phyloP scores from a whole-genome alignment of 176 grass and related monocot genomes.

The Guadua angustifolia region DNA sequence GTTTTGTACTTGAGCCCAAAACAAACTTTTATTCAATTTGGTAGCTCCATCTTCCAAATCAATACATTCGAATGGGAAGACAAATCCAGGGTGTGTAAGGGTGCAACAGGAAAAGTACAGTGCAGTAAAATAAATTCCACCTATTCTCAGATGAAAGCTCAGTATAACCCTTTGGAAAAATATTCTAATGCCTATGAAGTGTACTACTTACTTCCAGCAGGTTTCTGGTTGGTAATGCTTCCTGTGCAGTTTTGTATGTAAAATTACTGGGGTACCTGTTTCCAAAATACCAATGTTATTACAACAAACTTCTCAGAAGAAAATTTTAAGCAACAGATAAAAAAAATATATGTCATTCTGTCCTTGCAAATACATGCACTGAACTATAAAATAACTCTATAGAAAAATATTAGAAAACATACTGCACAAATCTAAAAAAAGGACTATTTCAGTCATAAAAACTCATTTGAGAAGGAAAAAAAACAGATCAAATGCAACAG shows the following conservation, averaged over 20 bases:
- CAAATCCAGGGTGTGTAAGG: not conserved
- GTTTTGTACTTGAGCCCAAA: slow-evolving; percentile 4
- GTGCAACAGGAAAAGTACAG: not conserved
- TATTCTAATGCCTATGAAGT: not conserved
- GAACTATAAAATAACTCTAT: not conserved
- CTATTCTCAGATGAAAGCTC: not conserved
- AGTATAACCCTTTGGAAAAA: slow-evolving; percentile 16
- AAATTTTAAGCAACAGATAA: slow-evolving; percentile 1
- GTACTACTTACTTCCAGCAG: slow-evolving; percentile 71
- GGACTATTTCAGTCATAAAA: not conserved
- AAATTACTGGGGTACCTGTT: slow-evolving; percentile 34
- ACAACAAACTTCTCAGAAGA: slow-evolving; percentile 5
- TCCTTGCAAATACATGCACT: slow-evolving; percentile 4
- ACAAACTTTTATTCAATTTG: slow-evolving; percentile 16
- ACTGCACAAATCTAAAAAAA: no score
- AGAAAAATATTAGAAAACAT: not conserved
- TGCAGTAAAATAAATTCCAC: not conserved
- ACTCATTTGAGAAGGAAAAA: no score
- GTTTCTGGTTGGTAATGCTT: slow-evolving; percentile 33
- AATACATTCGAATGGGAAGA: slow-evolving; percentile 2
- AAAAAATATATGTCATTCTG: not conserved
- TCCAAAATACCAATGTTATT: slow-evolving; percentile 8
- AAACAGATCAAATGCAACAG: no score
- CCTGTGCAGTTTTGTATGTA: slow-evolving; percentile 50
- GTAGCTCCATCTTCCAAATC: not conserved